Evolutionary conservation across 768 basidiomycete genomes (phyloP).

Genomic region (Serpula lacrymans): DNA sequence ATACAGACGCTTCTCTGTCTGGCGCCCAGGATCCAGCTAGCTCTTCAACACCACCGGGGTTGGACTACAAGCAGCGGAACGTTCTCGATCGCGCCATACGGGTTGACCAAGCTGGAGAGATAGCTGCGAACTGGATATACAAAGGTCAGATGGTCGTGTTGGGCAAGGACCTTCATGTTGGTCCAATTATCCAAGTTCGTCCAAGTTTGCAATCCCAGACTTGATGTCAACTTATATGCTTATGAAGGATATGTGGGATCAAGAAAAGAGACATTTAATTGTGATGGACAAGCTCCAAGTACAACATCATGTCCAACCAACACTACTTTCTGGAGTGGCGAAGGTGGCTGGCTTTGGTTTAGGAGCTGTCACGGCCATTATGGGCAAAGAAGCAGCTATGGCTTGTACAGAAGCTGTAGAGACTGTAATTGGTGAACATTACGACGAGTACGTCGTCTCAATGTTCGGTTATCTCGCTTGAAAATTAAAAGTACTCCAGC

Average conservation of each 20-base stretch:
- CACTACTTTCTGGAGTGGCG: conserved; percentile 78
- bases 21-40: conserved; percentile 36
- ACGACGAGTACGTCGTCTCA: conserved; percentile 79
- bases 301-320: conserved; percentile 85
- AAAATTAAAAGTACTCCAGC: conserved; percentile 36
- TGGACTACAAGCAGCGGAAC: conserved; percentile 47
- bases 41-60: conserved; percentile 50
- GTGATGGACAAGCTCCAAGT: conserved; percentile 83
- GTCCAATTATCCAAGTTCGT: conserved; percentile 73
- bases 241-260: conserved; percentile 93
- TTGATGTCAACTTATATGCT: conserved; percentile 5
- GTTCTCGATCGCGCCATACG: conserved; percentile 68
- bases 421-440: conserved; percentile 97
- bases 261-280: conserved; percentile 86
- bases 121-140: conserved; percentile 97
- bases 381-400: conserved; percentile 95
- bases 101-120: conserved; percentile 94
- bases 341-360: conserved; percentile 85
- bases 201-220: not conserved
- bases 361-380: conserved; percentile 78
- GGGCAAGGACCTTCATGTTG: conserved; percentile 50
- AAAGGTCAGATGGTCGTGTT: conserved; percentile 79
- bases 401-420: conserved; percentile 98
- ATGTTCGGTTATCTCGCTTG: not conserved
- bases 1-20: conserved; percentile 42